These are phyloP conservation scores for Ormosia emarginata DNA, from an alignment of 306 rosid species.

Conservation along the genomic window DNA sequence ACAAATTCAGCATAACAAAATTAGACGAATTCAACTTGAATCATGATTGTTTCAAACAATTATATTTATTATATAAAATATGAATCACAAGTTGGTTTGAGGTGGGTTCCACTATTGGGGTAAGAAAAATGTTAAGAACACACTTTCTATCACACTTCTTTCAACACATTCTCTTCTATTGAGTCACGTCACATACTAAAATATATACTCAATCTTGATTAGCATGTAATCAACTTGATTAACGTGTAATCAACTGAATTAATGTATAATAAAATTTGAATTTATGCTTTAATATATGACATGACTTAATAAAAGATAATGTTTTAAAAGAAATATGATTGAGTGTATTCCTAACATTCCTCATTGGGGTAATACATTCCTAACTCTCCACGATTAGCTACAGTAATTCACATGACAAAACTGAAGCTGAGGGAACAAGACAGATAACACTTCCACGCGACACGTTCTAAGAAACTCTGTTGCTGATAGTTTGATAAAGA, in stretches of 20 bases:
- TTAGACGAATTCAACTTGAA: neutral
- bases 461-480: conserved; percentile 58
- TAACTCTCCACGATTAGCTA: conserved; percentile 13
- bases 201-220: no score
- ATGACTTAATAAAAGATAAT: no score
- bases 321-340: no score
- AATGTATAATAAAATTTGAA: no score
- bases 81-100: conserved; percentile 24
- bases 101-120: conserved; percentile 17
- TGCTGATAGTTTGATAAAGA: conserved; percentile 71
- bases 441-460: neutral
- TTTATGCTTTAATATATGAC: no score
- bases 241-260: no score
- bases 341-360: no score
- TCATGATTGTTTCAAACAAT: neutral
- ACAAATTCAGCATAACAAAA: neutral
- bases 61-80: conserved; percentile 1
- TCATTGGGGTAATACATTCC: conserved; percentile 16
- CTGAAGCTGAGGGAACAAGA: conserved; percentile 22
- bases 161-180: no score
- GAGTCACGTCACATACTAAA: no score
- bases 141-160: no score
- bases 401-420: conserved; percentile 37
- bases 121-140: no score
- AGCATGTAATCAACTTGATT: no score